Evolutionary conservation across 2,329 filamentous ascomycete genomes (phyloP).

Genomic region (Gaeumannomyces tritici): DNA sequence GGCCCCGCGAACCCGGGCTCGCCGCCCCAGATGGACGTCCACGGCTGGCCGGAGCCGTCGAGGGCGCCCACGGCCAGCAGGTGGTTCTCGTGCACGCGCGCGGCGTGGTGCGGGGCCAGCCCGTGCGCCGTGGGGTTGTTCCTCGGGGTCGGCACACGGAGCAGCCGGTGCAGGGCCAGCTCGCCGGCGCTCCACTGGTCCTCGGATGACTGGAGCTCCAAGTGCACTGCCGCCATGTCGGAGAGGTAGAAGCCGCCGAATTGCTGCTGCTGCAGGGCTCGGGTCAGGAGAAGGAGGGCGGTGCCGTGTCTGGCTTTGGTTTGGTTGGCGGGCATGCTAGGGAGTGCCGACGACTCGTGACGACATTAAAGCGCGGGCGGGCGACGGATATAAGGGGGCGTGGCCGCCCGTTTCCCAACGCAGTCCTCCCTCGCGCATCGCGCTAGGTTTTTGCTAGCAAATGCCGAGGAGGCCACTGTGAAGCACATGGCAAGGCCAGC

Average conservation of each 20-base stretch:
- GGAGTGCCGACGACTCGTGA: background rate
- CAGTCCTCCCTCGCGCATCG: background rate
- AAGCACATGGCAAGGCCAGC: background rate
- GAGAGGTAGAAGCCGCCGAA: background rate
- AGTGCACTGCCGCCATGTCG: background rate
- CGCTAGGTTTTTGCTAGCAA: background rate
- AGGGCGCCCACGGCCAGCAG: slow-evolving; percentile 66
- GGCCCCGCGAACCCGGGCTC: slow-evolving; percentile 56
- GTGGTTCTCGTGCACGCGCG: slow-evolving; percentile 51
- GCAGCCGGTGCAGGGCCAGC: slow-evolving; percentile 49
- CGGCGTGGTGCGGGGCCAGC: slow-evolving; percentile 50
- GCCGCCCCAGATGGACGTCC: slow-evolving; percentile 75
- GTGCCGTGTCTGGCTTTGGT: background rate
- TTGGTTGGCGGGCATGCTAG: background rate
- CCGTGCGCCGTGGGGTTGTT: slow-evolving; percentile 60
- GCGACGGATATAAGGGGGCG: background rate
- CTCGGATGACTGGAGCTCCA: slow-evolving; percentile 1
- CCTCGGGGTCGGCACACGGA: slow-evolving; percentile 43
- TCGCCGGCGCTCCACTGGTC: slow-evolving; percentile 57
- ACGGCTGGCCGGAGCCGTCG: slow-evolving; percentile 54
- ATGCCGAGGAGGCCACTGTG: background rate
- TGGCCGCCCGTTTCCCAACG: background rate
- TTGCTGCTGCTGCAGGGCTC: background rate
- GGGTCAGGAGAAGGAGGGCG: background rate
- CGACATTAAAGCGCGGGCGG: background rate